Percentiles rank a stretch among this genome's conserved stretches.
Conservation (phyloP, 2,329 filamentous ascomycete species). For the Aspergillus sergii region DNA sequence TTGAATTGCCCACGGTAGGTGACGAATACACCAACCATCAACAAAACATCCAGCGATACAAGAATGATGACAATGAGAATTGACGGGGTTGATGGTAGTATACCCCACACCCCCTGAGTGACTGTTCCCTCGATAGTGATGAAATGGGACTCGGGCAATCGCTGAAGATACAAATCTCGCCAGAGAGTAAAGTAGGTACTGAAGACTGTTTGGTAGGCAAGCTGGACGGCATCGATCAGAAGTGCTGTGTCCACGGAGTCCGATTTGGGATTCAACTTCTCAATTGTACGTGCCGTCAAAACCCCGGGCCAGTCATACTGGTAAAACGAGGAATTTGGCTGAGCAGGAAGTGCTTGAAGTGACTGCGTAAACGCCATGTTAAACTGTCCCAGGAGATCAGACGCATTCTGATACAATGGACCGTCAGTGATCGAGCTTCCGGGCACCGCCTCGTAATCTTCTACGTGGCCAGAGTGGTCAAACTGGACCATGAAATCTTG, state of each 20-base stretch:
- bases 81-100: not conserved
- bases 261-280: not conserved
- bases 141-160: not conserved
- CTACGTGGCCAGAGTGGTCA: not conserved
- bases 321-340: not conserved
- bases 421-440: not conserved
- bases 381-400: not conserved
- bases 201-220: slow-evolving; percentile 12
- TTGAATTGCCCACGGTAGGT: not conserved
- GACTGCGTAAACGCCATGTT: not conserved
- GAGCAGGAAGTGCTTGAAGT: not conserved
- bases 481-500: slow-evolving; percentile 5
- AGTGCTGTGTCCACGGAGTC: not conserved
- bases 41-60: not conserved
- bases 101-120: not conserved
- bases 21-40: not conserved
- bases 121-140: not conserved
- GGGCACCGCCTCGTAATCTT: not conserved
- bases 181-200: slow-evolving; percentile 11
- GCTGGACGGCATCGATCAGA: slow-evolving; percentile 6
- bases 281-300: not conserved
- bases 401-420: not conserved
- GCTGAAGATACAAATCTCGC: slow-evolving; percentile 3
- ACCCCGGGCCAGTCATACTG: not conserved
- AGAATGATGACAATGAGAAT: slow-evolving; percentile 5